Base-by-base conservation (phyloP, 208 protist genomes). In the Leishmania arabica region DNA sequence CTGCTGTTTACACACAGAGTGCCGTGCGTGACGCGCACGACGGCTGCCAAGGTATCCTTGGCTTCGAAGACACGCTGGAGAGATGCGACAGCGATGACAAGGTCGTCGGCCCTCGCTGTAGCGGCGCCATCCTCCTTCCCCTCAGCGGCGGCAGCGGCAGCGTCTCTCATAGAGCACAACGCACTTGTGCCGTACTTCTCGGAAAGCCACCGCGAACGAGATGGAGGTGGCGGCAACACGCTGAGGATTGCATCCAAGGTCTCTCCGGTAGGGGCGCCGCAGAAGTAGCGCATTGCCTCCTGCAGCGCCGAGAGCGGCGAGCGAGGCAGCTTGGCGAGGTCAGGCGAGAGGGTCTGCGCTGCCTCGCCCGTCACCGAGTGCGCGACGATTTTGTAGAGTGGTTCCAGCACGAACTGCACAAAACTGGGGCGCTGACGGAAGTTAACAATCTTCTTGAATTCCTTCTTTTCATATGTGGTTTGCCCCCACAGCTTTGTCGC, bases 321-420 rank as follows among this genome's bases (percentile, higher is more conserved):
- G 3, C 87, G 87, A 49, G 94, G 94, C 47, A 91, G 84, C 60
- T 82, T 83, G 53, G 86, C 73, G 34, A 97, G 86, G 37, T 71
- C 80, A 34, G 62, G 56, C 17, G 87, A 89, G 7, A 97, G 88
- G 64, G 84, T 83, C 45, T 86, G 62, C 40, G 87, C 80, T 0
- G 84, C 92, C 8, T 93, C 79, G 42, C 94, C 93, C n/a, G 90
- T 89, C 2, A 96, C 86, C 3, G 91, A 77, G 74, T 98, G 90
- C 15, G 92, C 79, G 24, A 97, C 93, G 65, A 99, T 95, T 84
- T 99, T 99, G 90, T 99, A 99, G 19, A 99, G 81, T 0, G 99
- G 99, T 81, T 99, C 97, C 4, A 99, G 87, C 64, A 99, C 91
- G 77, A 99, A 99, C 45, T 98, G 85, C 24, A 99, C 98, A 91